These are phyloP conservation scores for Emericellopsis terricola DNA, from an alignment of 495 filamentous ascomycete genomes.

Conservation along the genomic window DNA sequence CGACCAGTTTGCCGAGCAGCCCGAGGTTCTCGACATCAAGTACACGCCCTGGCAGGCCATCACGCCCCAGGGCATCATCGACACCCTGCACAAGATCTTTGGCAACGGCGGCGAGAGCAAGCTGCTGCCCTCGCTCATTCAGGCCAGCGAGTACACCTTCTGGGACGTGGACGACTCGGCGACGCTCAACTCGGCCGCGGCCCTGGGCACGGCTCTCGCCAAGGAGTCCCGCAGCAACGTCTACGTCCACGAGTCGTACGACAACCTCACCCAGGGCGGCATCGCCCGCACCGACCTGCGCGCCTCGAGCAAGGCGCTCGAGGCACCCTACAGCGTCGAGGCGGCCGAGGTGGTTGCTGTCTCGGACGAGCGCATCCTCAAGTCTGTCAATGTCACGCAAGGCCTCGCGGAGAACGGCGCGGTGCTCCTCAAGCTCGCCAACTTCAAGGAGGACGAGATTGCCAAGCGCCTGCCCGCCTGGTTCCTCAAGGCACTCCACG, in stretches of 20 bases:
- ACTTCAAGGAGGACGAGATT: conserved; percentile 68
- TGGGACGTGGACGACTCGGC: conserved; percentile 76
- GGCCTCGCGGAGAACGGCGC: conserved; percentile 54
- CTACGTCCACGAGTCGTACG: conserved; percentile 51
- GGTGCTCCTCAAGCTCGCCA: conserved; percentile 56
- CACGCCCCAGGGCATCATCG: conserved; percentile 50
- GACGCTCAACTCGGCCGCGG: conserved; percentile 41
- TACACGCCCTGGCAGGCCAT: conserved; percentile 67
- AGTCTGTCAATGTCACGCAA: conserved; percentile 51
- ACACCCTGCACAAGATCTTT: conserved; percentile 43
- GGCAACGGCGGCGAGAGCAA: conserved; percentile 34
- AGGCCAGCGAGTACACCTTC: conserved; percentile 71
- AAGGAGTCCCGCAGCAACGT: conserved; percentile 61
- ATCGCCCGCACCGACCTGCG: conserved; percentile 71
- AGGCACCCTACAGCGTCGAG: conserved; percentile 65
- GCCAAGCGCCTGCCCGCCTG: conserved; percentile 67
- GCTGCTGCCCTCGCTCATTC: conserved; percentile 15
- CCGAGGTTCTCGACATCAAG: conserved; percentile 63
- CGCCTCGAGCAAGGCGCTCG: conserved; percentile 60
- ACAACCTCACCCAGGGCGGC: conserved; percentile 81
- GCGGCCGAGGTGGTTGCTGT: conserved; percentile 65
- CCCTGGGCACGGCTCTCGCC: conserved; percentile 55
- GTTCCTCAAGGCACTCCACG: conserved; percentile 47
- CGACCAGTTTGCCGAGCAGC: conserved; percentile 36
- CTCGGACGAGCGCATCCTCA: conserved; percentile 59